phyloP scores from a whole-genome alignment of 2,329 filamentous ascomycete species.

The Epichloe sp. region DNA sequence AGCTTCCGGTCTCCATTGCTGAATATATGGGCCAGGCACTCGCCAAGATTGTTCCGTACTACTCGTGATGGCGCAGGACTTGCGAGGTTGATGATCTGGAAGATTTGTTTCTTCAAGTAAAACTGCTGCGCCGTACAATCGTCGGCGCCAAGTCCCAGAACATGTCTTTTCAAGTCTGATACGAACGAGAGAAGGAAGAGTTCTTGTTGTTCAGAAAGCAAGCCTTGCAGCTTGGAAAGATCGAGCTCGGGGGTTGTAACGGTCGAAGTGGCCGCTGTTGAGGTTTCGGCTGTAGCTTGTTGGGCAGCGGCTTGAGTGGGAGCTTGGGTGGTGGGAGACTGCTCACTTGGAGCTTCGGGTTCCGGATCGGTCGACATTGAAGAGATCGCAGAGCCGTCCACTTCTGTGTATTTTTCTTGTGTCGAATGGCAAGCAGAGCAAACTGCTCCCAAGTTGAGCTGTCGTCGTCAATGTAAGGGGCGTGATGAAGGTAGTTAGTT shows the following conservation, averaged over 20 bases:
- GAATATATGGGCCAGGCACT: conserved; percentile 73
- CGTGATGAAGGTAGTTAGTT: background rate
- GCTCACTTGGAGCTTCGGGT: conserved; percentile 18
- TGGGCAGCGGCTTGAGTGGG: background rate
- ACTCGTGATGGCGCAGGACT: conserved; percentile 77
- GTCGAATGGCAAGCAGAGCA: background rate
- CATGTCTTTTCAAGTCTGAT: conserved; percentile 68
- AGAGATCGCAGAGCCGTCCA: background rate
- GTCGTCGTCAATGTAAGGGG: background rate
- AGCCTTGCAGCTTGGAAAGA: conserved; percentile 71
- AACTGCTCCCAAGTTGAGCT: background rate
- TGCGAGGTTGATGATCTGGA: conserved; percentile 80
- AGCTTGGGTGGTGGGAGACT: conserved; percentile 3
- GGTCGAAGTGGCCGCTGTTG: conserved; percentile 20
- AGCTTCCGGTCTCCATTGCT: conserved; percentile 78
- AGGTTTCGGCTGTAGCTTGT: conserved; percentile 7
- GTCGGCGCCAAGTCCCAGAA: conserved; percentile 59
- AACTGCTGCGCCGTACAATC: conserved; percentile 81
- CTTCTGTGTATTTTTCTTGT: background rate
- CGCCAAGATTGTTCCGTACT: conserved; percentile 77
- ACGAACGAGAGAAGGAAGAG: conserved; percentile 86
- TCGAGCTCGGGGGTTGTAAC: conserved; percentile 67
- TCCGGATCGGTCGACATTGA: conserved; percentile 25
- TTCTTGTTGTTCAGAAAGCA: conserved; percentile 91
- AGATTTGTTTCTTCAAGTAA: conserved; percentile 84